Conservation (phyloP, 2,329 filamentous ascomycete genomes). For the Xylaria sp. region DNA sequence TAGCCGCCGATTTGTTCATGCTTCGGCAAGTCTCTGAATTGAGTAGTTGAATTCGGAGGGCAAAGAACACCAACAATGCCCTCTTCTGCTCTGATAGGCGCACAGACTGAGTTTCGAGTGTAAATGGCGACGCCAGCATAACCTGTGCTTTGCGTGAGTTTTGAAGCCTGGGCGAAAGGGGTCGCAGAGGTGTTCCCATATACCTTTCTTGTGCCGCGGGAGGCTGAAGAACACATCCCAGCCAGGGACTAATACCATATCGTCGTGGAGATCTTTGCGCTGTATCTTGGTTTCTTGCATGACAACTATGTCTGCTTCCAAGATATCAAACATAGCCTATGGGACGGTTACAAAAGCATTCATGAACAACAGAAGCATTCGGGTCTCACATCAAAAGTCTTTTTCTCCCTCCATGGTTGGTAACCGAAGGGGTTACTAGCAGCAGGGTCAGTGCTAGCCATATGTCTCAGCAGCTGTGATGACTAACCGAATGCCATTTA, state of each 20-base stretch:
- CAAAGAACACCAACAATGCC: slow-evolving; percentile 87
- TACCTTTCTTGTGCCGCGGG: slow-evolving; percentile 92
- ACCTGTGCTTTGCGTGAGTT: slow-evolving; percentile 62
- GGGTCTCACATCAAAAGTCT: slow-evolving; percentile 71
- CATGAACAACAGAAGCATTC: neutral
- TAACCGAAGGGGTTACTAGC: slow-evolving; percentile 83
- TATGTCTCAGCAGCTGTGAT: neutral
- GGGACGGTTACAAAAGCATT: neutral
- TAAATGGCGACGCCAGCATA: slow-evolving; percentile 98
- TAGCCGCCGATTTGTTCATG: slow-evolving; percentile 90
- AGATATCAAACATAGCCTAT: slow-evolving; percentile 90
- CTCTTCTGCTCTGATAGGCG: slow-evolving; percentile 90
- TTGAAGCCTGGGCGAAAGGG: neutral
- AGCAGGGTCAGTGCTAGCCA: slow-evolving; percentile 31
- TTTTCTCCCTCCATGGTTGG: slow-evolving; percentile 80
- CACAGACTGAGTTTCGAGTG: slow-evolving; percentile 85
- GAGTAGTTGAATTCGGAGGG: slow-evolving; percentile 74
- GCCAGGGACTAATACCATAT: slow-evolving; percentile 93
- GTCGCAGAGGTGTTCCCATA: neutral
- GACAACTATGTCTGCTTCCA: slow-evolving; percentile 91
- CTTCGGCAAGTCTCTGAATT: slow-evolving; percentile 79
- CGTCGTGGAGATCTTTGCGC: slow-evolving; percentile 88
- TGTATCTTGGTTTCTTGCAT: slow-evolving; percentile 99
- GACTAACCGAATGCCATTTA: slow-evolving; percentile 81
- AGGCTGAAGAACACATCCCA: slow-evolving; percentile 98